Conservation (phyloP, 2,329 filamentous ascomycete genomes). For the Verticillium dahliae region DNA sequence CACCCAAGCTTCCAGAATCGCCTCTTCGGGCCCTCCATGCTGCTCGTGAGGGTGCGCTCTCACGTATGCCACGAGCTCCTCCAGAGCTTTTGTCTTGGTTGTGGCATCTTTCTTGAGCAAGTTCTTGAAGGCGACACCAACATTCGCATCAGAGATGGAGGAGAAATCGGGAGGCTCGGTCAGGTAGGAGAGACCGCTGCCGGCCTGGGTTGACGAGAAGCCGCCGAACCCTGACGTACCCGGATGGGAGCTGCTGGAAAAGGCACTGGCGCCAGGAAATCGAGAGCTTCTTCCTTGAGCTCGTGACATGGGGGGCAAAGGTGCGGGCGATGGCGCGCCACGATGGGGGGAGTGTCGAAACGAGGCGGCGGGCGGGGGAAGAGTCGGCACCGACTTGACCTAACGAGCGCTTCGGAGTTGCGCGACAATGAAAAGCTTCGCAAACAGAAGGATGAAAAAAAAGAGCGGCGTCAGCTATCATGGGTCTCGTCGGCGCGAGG, state of each 20-base stretch:
- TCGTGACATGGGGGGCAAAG: conserved; percentile 6
- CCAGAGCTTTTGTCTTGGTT: conserved; percentile 84
- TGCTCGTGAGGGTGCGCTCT: conserved; percentile 44
- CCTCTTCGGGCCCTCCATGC: conserved; percentile 65
- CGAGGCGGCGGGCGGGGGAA: not conserved
- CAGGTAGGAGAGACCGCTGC: conserved; percentile 70
- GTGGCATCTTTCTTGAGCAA: conserved; percentile 86
- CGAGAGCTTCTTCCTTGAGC: conserved; percentile 9
- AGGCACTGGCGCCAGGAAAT: conserved; percentile 8
- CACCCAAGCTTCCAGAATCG: conserved; percentile 85
- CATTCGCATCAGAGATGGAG: conserved; percentile 68
- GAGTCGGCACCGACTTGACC: not conserved
- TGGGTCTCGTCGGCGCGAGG: not conserved
- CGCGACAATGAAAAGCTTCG: not conserved
- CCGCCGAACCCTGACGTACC: conserved; percentile 26
- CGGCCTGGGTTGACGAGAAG: conserved; percentile 31
- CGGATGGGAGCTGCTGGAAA: conserved; percentile 1
- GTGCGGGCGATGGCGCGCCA: not conserved
- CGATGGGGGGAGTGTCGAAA: not conserved
- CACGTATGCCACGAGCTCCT: conserved; percentile 69
- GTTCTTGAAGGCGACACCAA: conserved; percentile 89
- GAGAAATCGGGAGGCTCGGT: conserved; percentile 78
- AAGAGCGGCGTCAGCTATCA: not conserved
- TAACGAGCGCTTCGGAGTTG: not conserved
- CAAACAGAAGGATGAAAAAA: not conserved